Evolutionary conservation across 768 basidiomycete genomes (phyloP).

Genomic region (Boletus reticulatus): DNA sequence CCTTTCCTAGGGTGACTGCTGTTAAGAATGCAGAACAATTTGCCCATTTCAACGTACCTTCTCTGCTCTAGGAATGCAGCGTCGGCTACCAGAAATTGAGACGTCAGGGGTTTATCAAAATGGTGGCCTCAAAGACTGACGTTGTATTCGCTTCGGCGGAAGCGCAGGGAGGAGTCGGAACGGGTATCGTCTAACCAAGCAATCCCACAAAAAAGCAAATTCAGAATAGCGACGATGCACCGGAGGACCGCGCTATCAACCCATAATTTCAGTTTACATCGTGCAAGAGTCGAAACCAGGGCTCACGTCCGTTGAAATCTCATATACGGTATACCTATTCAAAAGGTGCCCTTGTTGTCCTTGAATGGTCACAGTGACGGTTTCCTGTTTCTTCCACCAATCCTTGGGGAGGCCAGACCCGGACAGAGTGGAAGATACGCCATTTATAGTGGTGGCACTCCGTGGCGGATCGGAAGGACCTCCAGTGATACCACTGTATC

Average conservation of each 20-base stretch:
- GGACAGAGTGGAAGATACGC: conserved; percentile 54
- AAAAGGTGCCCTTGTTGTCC: conserved; percentile 93
- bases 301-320: conserved; percentile 72
- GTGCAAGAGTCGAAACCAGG: neutral
- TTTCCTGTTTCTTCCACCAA: conserved; percentile 88
- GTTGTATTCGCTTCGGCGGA: conserved; percentile 91
- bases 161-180: conserved; percentile 86
- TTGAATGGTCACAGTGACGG: conserved; percentile 63
- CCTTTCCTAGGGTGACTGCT: conserved; percentile 56
- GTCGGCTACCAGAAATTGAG: conserved; percentile 55
- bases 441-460: conserved; percentile 36
- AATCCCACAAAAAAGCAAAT: conserved; percentile 89
- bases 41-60: conserved; percentile 43
- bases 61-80: conserved; percentile 90
- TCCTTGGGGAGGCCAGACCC: conserved; percentile 72
- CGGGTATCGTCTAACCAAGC: conserved; percentile 82
- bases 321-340: conserved; percentile 84
- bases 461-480: conserved; percentile 25
- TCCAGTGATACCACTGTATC: conserved; percentile 32
- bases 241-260: conserved; percentile 54
- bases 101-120: conserved; percentile 4
- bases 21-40: neutral
- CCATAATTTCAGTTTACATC: conserved; percentile 11
- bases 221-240: conserved; percentile 91
- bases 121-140: conserved; percentile 44